Base-by-base conservation (phyloP, 2,329 filamentous ascomycete genomes). In the Juglanconis juglandina region DNA sequence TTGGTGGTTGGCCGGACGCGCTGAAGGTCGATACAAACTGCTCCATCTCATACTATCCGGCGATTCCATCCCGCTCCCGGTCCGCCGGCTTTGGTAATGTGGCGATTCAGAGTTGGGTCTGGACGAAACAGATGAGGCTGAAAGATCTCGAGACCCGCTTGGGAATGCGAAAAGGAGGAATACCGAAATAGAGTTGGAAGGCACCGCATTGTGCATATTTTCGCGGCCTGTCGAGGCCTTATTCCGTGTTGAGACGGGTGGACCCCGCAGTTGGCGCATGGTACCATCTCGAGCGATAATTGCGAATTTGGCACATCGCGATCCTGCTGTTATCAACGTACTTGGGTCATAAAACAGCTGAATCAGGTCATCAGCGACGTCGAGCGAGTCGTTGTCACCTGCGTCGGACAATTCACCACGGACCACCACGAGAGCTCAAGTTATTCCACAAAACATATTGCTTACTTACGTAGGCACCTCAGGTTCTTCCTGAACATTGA, bases 281-380 rank as follows among this genome's bases (percentile, higher is more conserved):
- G 56, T 63, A 63, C 58, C 54, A 63, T 63, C 61, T 58, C 55
- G 41, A 58, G 61, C 61, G 51, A 61, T 58, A 58, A 63, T 63
- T 47, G 58, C 61, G 61, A 58, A 53, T 63, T 59, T 63, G 49
- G 49, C 53, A 53, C 47, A 52, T 24, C 48, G 46, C 52, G 47
- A 51, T 50, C 47, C 24, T 57, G 34, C 41, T 37, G 17, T 46
- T 46, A 46, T 46, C 14, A 46, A 9, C 42, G 42, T 46, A 24
- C 24, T 24, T 24, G 24, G 24, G 24, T 24, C 5, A 24, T 24
- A 24, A 17, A 46, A 8, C 5, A 17, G 14, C 42, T 46, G 14
- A 4, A 17, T 17, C 14, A 24, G 42, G 11, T 24, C 14, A 14
- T 1, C 42, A 24, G 42, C 42, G 8, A 42, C 39, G 39, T 14